Conservation (phyloP, 2,329 filamentous ascomycete genomes). For the Pezicula carpinea region DNA sequence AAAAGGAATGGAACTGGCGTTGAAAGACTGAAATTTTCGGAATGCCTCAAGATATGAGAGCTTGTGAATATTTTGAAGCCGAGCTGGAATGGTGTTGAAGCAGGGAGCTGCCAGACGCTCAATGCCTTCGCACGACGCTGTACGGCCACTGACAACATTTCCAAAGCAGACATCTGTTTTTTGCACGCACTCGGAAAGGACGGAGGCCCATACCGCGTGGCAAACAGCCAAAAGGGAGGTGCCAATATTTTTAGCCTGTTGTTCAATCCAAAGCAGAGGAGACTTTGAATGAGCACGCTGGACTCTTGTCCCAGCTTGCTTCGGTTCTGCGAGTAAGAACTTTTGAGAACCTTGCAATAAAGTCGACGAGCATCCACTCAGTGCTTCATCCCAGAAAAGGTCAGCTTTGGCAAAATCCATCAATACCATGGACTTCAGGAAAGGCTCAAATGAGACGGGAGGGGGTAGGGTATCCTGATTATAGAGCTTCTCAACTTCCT, state of each 20-base stretch:
- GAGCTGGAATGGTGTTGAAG: constrained; percentile 82
- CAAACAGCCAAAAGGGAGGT: constrained; percentile 61
- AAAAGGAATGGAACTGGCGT: constrained; percentile 57
- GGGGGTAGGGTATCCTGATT: constrained; percentile 39
- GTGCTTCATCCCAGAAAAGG: constrained; percentile 59
- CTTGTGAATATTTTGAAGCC: constrained; percentile 56
- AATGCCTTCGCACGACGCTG: constrained; percentile 58
- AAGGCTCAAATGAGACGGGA: constrained; percentile 54
- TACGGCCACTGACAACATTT: constrained; percentile 77
- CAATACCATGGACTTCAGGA: constrained; percentile 55
- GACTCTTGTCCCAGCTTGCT: constrained; percentile 7
- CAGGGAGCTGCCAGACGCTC: constrained; percentile 79
- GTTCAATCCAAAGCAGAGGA: constrained; percentile 36
- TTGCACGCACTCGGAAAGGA: constrained; percentile 52
- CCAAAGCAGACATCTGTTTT: constrained; percentile 76
- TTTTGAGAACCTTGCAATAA: background rate
- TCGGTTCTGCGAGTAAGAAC: background rate
- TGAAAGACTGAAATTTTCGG: constrained; percentile 36
- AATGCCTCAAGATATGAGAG: constrained; percentile 29
- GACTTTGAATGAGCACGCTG: constrained; percentile 7
- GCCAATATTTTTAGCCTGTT: constrained; percentile 45
- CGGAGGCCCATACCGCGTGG: constrained; percentile 68
- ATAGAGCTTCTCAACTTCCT: constrained; percentile 63
- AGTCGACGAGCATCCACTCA: constrained; percentile 46
- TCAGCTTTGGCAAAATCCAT: constrained; percentile 46